phyloP scores from a whole-genome alignment of 1,139 yeast species.

The Sugiyamaella pinicola region DNA sequence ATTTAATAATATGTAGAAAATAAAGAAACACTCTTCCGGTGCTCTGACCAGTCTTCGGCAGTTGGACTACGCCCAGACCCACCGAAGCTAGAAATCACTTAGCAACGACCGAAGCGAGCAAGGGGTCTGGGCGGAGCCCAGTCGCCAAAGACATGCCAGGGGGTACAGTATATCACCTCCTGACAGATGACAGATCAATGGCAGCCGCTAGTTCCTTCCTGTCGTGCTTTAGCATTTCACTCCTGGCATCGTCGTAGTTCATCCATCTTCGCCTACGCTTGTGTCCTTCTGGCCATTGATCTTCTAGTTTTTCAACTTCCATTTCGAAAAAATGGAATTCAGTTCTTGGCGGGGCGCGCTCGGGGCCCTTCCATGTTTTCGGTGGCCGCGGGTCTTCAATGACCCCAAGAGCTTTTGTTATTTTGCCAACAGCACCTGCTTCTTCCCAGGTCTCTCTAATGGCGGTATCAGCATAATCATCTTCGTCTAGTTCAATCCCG shows the following conservation, averaged over 20 bases:
- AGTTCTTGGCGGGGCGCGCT: constrained; percentile 56
- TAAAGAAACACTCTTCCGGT: no score
- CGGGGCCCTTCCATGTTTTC: constrained; percentile 56
- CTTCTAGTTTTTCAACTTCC: constrained; percentile 57
- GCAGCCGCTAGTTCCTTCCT: constrained; percentile 73
- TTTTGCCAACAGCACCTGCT: constrained; percentile 79
- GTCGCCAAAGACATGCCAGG: no score
- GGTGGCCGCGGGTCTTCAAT: constrained; percentile 71
- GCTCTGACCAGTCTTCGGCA: no score
- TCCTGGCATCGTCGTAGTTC: constrained; percentile 68
- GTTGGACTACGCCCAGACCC: no score
- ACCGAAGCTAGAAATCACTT: no score
- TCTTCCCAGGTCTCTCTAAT: constrained; percentile 97
- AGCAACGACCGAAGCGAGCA: no score
- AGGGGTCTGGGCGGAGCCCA: no score
- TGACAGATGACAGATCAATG: constrained; percentile 52
- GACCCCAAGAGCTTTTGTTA: constrained; percentile 58
- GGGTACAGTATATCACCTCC: no score
- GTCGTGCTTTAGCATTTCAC: constrained; percentile 58
- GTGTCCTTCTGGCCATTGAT: constrained; percentile 72
- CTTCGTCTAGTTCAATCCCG: constrained; percentile 88
- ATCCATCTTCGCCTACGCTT: constrained; percentile 75
- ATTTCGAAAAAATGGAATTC: constrained; percentile 87
- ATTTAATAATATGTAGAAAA: constrained; percentile 40
- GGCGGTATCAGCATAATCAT: constrained; percentile 56